Percentiles rank a stretch among this genome's conserved stretches.
phyloP scores from a whole-genome alignment of 495 filamentous ascomycete genomes.

The Lophiostoma macrostomum region DNA sequence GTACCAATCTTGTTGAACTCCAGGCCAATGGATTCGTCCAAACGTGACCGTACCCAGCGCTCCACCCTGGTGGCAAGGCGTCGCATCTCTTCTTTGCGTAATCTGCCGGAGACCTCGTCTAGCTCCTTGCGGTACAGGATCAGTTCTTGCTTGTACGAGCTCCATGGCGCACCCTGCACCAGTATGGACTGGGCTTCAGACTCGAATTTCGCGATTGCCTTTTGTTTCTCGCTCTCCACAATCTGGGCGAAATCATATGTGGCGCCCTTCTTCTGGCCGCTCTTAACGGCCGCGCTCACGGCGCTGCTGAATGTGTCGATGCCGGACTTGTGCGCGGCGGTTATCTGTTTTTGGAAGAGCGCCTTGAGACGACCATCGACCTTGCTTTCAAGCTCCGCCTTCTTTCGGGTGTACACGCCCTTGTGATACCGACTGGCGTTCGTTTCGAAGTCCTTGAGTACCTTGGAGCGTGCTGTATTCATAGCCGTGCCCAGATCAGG shows the following conservation, averaged over 20 bases:
- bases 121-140: slow-evolving; percentile 71
- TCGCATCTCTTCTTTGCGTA: slow-evolving; percentile 93
- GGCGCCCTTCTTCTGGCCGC: slow-evolving; percentile 83
- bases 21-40: slow-evolving; percentile 82
- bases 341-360: slow-evolving; percentile 81
- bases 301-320: slow-evolving; percentile 83
- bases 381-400: slow-evolving; percentile 77
- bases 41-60: slow-evolving; percentile 82
- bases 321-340: slow-evolving; percentile 84
- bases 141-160: slow-evolving; percentile 65
- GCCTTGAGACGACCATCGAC: slow-evolving; percentile 82
- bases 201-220: slow-evolving; percentile 71
- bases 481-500: slow-evolving; percentile 74
- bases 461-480: slow-evolving; percentile 65
- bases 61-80: slow-evolving; percentile 86
- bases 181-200: slow-evolving; percentile 68
- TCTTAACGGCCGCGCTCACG: slow-evolving; percentile 76
- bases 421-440: slow-evolving; percentile 95
- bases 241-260: slow-evolving; percentile 94
- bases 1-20: slow-evolving; percentile 94
- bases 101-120: slow-evolving; percentile 72
- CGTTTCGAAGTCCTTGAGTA: slow-evolving; percentile 77
- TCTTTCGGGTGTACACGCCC: slow-evolving; percentile 83
- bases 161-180: slow-evolving; percentile 79
- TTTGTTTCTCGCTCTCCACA: slow-evolving; percentile 75